A percentile compares a stretch with the other conserved stretches of the same genome.
Evolutionary conservation across 352 stramenopile species (phyloP).

Genomic region (Globisporangium splendens): DNA sequence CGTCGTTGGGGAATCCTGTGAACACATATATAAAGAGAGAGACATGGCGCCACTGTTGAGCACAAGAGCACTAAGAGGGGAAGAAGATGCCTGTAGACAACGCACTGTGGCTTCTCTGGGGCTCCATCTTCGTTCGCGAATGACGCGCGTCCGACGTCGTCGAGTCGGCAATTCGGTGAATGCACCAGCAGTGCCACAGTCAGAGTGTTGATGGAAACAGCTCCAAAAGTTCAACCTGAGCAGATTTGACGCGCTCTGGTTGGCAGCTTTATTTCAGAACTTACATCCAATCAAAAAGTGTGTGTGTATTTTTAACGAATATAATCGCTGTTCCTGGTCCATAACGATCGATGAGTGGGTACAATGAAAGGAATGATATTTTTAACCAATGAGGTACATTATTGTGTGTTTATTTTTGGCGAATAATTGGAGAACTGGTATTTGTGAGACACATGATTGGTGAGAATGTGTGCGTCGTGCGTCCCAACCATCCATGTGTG

Average conservation of each 20-base stretch:
- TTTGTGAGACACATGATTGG: conserved; percentile 1
- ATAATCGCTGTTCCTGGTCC: not conserved
- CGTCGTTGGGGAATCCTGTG: conserved; percentile 13
- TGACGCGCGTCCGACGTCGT: not conserved
- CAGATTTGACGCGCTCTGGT: not conserved
- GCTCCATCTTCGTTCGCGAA: conserved; percentile 11
- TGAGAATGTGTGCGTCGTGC: conserved; percentile 6
- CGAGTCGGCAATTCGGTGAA: not conserved
- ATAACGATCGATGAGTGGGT: not conserved
- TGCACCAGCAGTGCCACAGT: not conserved
- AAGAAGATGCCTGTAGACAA: not conserved
- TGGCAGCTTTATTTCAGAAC: not conserved
- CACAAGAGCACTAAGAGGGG: not conserved
- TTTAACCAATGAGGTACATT: not conserved
- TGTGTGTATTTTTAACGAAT: not conserved
- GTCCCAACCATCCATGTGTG: conserved; percentile 18
- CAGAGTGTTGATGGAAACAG: conserved; percentile 17
- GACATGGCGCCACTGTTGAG: not conserved
- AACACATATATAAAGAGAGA: not conserved
- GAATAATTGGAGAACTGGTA: not conserved
- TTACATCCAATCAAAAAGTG: conserved; percentile 6
- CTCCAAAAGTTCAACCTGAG: conserved; percentile 13
- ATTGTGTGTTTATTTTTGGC: not conserved
- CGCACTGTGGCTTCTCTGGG: conserved; percentile 1
- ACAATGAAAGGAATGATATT: not conserved